Conservation (phyloP, 1,284 basidiomycete species). For the Cutaneotrichosporon mucoides region DNA sequence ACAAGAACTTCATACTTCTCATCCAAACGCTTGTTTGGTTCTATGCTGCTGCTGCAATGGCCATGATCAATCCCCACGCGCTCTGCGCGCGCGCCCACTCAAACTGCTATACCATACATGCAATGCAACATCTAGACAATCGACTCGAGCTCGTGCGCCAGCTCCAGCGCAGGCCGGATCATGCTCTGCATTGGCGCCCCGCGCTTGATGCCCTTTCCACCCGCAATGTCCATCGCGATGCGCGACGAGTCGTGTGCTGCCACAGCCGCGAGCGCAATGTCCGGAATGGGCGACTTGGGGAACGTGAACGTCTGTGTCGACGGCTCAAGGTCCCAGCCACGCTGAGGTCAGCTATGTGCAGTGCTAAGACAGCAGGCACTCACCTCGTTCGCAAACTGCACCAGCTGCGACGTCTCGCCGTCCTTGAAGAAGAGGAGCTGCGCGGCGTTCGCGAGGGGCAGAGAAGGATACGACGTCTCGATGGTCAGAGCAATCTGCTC, state of each 20-base stretch:
- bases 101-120: slow-evolving; percentile 19
- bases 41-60: too few relatives aligned
- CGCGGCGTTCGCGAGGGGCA: slow-evolving; percentile 45
- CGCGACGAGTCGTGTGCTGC: slow-evolving; percentile 21
- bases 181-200: slow-evolving; percentile 42
- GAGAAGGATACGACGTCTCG: slow-evolving; percentile 47
- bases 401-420: slow-evolving; percentile 38
- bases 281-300: slow-evolving; percentile 23
- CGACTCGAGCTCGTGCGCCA: slow-evolving; percentile 48
- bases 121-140: slow-evolving; percentile 39
- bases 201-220: slow-evolving; percentile 31
- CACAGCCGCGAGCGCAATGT: slow-evolving; percentile 22
- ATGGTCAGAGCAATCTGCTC: slow-evolving; percentile 50
- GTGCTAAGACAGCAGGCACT: slow-evolving; percentile 5
- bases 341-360: slow-evolving; percentile 24
- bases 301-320: slow-evolving; percentile 39
- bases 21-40: too few relatives aligned
- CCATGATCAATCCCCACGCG: too few relatives aligned
- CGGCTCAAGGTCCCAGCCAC: slow-evolving; percentile 45
- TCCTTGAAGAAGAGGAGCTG: slow-evolving; percentile 47
- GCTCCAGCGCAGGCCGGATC: slow-evolving; percentile 44
- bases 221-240: slow-evolving; percentile 22
- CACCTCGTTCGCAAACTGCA: slow-evolving; percentile 38
- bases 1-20: too few relatives aligned
- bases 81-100: too few relatives aligned